These are phyloP conservation scores for Cladophialophora immunda DNA, from an alignment of 2,329 filamentous ascomycete species.

Conservation along the genomic window DNA sequence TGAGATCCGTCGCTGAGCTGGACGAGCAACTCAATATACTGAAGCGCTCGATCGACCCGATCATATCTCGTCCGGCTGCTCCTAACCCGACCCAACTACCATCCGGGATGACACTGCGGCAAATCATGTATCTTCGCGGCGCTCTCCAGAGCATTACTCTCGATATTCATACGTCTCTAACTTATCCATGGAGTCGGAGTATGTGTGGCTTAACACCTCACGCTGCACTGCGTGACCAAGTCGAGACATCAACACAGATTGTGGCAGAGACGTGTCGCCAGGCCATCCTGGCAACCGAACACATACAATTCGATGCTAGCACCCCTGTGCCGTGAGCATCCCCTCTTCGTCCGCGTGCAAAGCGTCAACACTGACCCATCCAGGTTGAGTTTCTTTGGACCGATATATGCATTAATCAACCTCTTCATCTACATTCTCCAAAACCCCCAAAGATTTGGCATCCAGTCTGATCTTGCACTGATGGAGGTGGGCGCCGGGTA, in stretches of 20 bases:
- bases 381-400: slow-evolving; percentile 11
- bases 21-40: slow-evolving; percentile 11
- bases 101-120: slow-evolving; percentile 3
- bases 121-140: slow-evolving; percentile 3
- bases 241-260: slow-evolving; percentile 12
- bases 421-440: slow-evolving; percentile 16
- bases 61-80: background rate
- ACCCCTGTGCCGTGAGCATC: slow-evolving; percentile 15
- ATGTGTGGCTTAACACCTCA: slow-evolving; percentile 9
- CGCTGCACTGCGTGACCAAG: background rate
- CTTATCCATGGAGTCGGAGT: slow-evolving; percentile 13
- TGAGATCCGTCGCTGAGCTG: slow-evolving; percentile 6
- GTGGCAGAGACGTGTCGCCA: slow-evolving; percentile 8
- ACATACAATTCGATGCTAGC: slow-evolving; percentile 18
- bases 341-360: no score
- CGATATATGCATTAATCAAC: slow-evolving; percentile 7
- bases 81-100: background rate
- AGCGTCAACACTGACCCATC: background rate
- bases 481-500: slow-evolving; percentile 11
- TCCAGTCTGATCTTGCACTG: slow-evolving; percentile 16
- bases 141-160: slow-evolving; percentile 4
- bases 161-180: slow-evolving; percentile 18
- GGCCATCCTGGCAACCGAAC: slow-evolving; percentile 10
- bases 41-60: slow-evolving; percentile 4
- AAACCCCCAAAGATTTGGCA: background rate